Evolutionary conservation across 106 monocot species (phyloP), one percentile per base, ranked within the genome.

Genomic region (Dendrobium huoshanense): DNA sequence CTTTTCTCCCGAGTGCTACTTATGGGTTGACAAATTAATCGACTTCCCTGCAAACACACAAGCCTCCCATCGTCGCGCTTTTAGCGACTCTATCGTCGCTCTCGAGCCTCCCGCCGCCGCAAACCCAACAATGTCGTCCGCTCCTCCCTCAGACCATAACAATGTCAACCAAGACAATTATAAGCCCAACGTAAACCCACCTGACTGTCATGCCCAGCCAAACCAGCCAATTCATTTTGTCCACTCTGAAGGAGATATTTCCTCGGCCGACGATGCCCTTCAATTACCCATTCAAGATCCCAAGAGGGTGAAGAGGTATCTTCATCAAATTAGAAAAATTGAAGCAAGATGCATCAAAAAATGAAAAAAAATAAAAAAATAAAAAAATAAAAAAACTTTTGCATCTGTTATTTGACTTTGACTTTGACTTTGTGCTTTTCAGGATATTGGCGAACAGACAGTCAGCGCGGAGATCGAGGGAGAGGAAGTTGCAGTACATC

Each of bases 1-100:
- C 44, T 0, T 44, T 10, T 37, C 59, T 55, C 24, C 67, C 37
- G 4, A 13, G 20, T 1, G 4, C 1, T 77, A 68, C 0, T 92
- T 90, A n/a, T 94, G 90, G 96, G 88, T 87, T 27, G 91, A 92
- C 72, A 92, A 97, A 78, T 97, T 97, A 83, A 83, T 91, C 48
- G 91, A 91, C 79, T 91, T 89, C 91, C 85, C 94, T 18, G 42
- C 90, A 10, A 77, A 81, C 11, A 81, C 84, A 73, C 89, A 91
- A 42, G 81, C 85, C 4, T 67, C 91, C 0, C 94, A 92, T 81
- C 86, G 94, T 70, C 83, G 97, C 22, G 85, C 92, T 0, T 88
- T 55, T 0, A 91, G 94, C 80, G 94, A 94, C 88, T 94, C 94
- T 81, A 82, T 90, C 79, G 86, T 83, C 78, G 25, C 29, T 17